Evolutionary conservation across 176 grass and related monocot species (phyloP).

Genomic region (Phoenix dactylifera): DNA sequence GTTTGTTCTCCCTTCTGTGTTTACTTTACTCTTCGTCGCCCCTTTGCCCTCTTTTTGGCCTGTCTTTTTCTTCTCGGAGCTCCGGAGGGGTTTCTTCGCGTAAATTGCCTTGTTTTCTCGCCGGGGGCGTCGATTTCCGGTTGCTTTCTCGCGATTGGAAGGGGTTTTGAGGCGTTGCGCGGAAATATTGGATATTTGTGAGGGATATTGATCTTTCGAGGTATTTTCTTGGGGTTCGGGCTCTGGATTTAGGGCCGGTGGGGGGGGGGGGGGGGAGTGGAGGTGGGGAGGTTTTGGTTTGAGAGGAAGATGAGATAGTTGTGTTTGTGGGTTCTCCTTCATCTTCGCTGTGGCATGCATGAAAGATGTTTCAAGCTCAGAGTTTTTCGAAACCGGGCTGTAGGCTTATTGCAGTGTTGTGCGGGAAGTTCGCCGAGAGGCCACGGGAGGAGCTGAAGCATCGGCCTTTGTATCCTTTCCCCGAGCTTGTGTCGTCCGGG

Average conservation of each 20-base stretch:
- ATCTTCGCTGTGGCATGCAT: neutral
- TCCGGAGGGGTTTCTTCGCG: neutral
- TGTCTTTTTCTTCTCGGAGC: neutral
- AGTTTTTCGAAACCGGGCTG: slow-evolving; percentile 16
- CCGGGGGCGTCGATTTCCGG: neutral
- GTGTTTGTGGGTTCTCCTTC: neutral
- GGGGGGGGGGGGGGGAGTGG: no score
- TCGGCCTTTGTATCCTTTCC: slow-evolving; percentile 33
- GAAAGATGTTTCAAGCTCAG: slow-evolving; percentile 35
- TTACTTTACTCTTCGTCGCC: slow-evolving; percentile 9
- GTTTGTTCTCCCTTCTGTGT: neutral
- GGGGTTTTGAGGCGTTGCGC: slow-evolving; percentile 5
- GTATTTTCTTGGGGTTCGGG: neutral
- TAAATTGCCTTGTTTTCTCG: neutral
- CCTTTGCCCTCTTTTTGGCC: neutral
- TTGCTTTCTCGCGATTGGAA: neutral
- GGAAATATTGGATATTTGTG: no score
- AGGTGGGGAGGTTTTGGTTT: neutral
- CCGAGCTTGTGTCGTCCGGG: slow-evolving; percentile 40
- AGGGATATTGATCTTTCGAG: neutral
- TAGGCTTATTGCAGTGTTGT: slow-evolving; percentile 37
- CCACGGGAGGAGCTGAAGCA: slow-evolving; percentile 15
- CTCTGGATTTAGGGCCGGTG: slow-evolving; percentile 14
- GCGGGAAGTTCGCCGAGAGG: slow-evolving; percentile 28
- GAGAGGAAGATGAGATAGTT: slow-evolving; percentile 7